A percentile compares a stretch with the other conserved stretches of the same genome.
Conservation (phyloP, 768 basidiomycete genomes). For the Sutorius australiensis region DNA sequence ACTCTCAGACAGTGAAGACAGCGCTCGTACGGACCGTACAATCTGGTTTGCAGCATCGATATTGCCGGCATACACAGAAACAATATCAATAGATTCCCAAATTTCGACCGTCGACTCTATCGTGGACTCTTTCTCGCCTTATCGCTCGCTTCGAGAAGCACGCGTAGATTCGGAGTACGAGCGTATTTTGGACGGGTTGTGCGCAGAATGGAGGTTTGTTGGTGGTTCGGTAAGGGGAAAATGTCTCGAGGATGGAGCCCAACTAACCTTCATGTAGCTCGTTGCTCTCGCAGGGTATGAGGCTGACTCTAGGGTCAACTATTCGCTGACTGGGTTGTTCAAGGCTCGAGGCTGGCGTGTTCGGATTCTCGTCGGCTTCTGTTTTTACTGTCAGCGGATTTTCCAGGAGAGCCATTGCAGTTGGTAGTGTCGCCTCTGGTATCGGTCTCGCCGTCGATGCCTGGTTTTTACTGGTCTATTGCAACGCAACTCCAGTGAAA, state of each 20-base stretch:
- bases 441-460: slow-evolving; percentile 60
- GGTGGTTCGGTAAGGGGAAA: slow-evolving; percentile 50
- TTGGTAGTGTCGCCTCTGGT: slow-evolving; percentile 57
- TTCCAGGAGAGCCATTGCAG: slow-evolving; percentile 50
- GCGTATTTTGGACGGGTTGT: slow-evolving; percentile 42
- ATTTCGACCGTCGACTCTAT: slow-evolving; percentile 33
- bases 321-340: neutral
- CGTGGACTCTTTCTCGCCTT: slow-evolving; percentile 53
- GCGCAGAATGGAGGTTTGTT: slow-evolving; percentile 62
- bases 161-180: slow-evolving; percentile 47
- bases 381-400: slow-evolving; percentile 47
- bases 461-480: slow-evolving; percentile 66
- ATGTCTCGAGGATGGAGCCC: neutral
- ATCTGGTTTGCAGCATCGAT: slow-evolving; percentile 37
- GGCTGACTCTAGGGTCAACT: neutral
- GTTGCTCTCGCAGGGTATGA: slow-evolving; percentile 57
- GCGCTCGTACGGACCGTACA: slow-evolving; percentile 1
- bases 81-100: slow-evolving; percentile 28
- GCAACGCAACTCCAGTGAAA: slow-evolving; percentile 45
- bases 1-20: slow-evolving; percentile 16
- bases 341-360: slow-evolving; percentile 53
- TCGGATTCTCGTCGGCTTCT: slow-evolving; percentile 54
- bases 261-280: slow-evolving; percentile 36
- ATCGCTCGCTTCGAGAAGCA: slow-evolving; percentile 47
- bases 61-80: slow-evolving; percentile 45